Base-by-base conservation (phyloP, 75 land plant species). In the Selaginella tamariscina region DNA sequence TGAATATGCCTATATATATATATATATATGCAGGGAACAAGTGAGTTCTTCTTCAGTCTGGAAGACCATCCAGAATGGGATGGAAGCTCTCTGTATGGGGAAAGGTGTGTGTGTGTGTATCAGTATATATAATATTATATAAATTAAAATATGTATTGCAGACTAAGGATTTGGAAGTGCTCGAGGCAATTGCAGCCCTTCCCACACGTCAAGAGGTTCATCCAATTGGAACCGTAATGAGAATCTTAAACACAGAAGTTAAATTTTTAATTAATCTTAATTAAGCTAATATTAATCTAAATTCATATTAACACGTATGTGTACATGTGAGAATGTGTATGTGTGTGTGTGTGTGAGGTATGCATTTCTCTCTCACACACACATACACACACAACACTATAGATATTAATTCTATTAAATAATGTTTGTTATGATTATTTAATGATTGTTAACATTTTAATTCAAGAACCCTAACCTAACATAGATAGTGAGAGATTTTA, bases 61-160 rank as follows among this genome's bases (percentile, higher is more conserved):
- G 80, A 78, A 56, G 80, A 73, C 54, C 80, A 78, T 31, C 67
- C 32, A 54, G 80, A 78, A 55, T 78, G 80, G 80, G 68, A 78
- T 56, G 77, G 68, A 13, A 78, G 80, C 67, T 78, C 73, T 66
- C 77, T 29, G 77, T 70, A 24, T 78, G 77, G 77, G 80, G 80
- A 28, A 64, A 33, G 77, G 80, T 78, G 26, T 15, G n/a, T n/a
- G n/a, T n/a, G n/a, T n/a, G n/a, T n/a, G n/a, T n/a, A n/a, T n/a
- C n/a, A n/a, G n/a, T n/a, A n/a, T n/a, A n/a, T n/a, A n/a, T n/a
- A n/a, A n/a, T n/a, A n/a, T n/a, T n/a, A n/a, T n/a, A n/a, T n/a
- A n/a, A n/a, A n/a, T n/a, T n/a, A n/a, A n/a, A n/a, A n/a, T n/a
- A n/a, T n/a, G n/a, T n/a, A n/a, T n/a, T n/a, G n/a, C n/a, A n/a